Conservation (phyloP, 2,329 filamentous ascomycete species). For the Diaporthe sp. region DNA sequence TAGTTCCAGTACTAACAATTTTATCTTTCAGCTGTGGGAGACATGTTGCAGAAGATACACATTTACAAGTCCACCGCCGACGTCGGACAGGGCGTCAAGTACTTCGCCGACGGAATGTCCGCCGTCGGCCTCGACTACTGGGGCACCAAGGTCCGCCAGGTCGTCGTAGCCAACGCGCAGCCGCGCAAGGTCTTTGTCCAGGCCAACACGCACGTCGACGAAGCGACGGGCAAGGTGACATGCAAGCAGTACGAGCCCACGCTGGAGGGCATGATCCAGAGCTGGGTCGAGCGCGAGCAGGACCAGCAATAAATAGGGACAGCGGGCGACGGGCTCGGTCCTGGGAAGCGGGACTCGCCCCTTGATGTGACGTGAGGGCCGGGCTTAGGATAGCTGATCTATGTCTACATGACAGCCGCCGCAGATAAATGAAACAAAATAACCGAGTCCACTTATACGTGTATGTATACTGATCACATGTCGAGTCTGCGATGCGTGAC, state of each 20-base stretch:
- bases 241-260: conserved; percentile 90
- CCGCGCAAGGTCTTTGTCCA: conserved; percentile 95
- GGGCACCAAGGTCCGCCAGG: conserved; percentile 81
- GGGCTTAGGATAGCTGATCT: background rate
- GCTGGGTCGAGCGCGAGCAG: conserved; percentile 75
- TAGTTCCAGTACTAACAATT: conserved; percentile 19
- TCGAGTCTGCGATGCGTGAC: conserved; percentile 18
- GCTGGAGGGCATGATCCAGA: conserved; percentile 85
- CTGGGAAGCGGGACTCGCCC: background rate
- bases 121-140: conserved; percentile 86
- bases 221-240: conserved; percentile 76
- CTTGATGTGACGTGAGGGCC: background rate
- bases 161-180: conserved; percentile 82
- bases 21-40: conserved; percentile 74
- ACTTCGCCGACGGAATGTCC: conserved; percentile 85
- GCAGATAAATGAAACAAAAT: background rate
- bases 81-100: conserved; percentile 78
- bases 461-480: conserved; percentile 10
- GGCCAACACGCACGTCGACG: conserved; percentile 85
- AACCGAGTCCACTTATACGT: conserved; percentile 8
- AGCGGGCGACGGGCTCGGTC: background rate
- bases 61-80: conserved; percentile 94
- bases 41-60: conserved; percentile 91
- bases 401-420: background rate
- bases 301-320: conserved; percentile 47